A percentile compares a stretch with the other conserved stretches of the same genome.
phyloP scores from a whole-genome alignment of 768 basidiomycete genomes.

The Imleria badia region DNA sequence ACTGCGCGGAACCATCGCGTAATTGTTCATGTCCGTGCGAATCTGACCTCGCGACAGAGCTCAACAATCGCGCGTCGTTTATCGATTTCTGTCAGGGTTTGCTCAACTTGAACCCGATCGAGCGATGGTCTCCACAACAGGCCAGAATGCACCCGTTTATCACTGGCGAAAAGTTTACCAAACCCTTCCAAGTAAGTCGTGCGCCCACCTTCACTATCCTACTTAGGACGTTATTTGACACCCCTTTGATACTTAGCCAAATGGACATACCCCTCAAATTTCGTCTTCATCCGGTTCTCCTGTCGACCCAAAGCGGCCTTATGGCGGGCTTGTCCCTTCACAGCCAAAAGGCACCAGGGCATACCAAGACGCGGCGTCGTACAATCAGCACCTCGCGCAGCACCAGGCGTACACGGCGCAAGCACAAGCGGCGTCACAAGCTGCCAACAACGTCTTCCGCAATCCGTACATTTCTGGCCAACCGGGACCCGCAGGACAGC shows the following conservation, averaged over 20 bases:
- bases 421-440: constrained; percentile 71
- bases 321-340: constrained; percentile 90
- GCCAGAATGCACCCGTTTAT: constrained; percentile 96
- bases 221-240: constrained; percentile 8
- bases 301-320: constrained; percentile 80
- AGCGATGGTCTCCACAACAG: constrained; percentile 97
- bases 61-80: constrained; percentile 91
- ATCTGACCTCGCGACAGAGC: constrained; percentile 52
- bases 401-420: constrained; percentile 93
- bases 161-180: constrained; percentile 93
- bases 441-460: constrained; percentile 64
- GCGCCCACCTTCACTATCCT: neutral
- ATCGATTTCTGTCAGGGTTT: constrained; percentile 97
- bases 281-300: constrained; percentile 32
- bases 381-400: constrained; percentile 92
- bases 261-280: constrained; percentile 38
- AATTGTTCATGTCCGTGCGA: constrained; percentile 8
- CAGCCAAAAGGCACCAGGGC: constrained; percentile 83
- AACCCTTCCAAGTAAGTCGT: constrained; percentile 72
- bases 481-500: constrained; percentile 34
- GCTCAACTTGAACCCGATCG: constrained; percentile 90
- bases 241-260: constrained; percentile 42
- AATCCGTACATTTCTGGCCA: constrained; percentile 78
- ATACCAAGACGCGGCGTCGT: constrained; percentile 89
- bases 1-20: constrained; percentile 1